These are phyloP conservation scores for Pycnococcus provasolii DNA, from an alignment of 139 green algal species.

Conservation along the genomic window DNA sequence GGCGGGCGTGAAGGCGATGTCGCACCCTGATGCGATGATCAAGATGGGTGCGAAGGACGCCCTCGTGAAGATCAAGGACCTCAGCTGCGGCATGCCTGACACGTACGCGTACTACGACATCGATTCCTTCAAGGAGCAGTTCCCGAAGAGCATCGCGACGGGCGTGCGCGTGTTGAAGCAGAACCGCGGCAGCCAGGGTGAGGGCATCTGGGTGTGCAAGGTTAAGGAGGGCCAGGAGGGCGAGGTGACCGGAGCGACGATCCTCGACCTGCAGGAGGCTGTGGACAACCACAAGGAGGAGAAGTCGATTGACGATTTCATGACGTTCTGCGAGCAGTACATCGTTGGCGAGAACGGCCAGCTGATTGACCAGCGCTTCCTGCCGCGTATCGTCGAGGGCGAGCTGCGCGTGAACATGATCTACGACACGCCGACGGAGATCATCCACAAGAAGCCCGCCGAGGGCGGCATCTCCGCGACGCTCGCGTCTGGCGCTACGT, in stretches of 20 bases:
- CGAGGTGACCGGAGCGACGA: too few relatives aligned
- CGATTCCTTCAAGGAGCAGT: slow-evolving; percentile 20
- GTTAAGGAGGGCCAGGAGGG: neutral
- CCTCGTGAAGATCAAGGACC: slow-evolving; percentile 30
- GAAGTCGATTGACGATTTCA: slow-evolving; percentile 22
- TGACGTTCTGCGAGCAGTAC: slow-evolving; percentile 30
- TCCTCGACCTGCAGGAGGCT: too few relatives aligned
- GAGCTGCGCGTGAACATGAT: slow-evolving; percentile 36
- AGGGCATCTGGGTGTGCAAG: slow-evolving; percentile 34
- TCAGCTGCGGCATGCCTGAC: slow-evolving; percentile 29
- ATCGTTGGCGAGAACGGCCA: slow-evolving; percentile 17
- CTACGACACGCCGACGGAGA: slow-evolving; percentile 28
- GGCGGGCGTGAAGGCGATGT: too few relatives aligned
- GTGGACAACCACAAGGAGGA: slow-evolving; percentile 23
- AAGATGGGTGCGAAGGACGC: slow-evolving; percentile 30
- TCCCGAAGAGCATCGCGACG: slow-evolving; percentile 24
- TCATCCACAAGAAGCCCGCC: slow-evolving; percentile 38
- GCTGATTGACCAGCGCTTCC: slow-evolving; percentile 34
- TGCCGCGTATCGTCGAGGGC: slow-evolving; percentile 34
- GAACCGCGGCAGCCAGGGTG: slow-evolving; percentile 30
- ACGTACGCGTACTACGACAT: slow-evolving; percentile 33
- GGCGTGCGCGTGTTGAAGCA: slow-evolving; percentile 33
- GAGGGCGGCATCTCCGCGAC: slow-evolving; percentile 21
- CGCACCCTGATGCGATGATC: neutral
- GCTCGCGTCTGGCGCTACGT: too few relatives aligned